A percentile compares a stretch with the other conserved stretches of the same genome.
phyloP scores from a whole-genome alignment of 108 stramenopile species.

The Cyclotella sp. region DNA sequence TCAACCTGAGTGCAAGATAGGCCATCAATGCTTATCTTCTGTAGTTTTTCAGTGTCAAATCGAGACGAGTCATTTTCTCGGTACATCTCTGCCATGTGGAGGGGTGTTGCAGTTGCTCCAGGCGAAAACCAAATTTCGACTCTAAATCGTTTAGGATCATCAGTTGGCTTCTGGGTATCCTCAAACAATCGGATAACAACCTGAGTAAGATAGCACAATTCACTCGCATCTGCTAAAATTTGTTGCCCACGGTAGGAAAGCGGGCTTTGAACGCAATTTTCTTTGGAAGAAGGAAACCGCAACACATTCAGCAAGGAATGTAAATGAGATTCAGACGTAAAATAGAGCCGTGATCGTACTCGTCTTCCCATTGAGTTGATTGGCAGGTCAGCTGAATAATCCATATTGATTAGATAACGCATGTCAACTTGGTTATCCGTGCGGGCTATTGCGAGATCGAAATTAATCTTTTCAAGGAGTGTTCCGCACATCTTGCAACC shows the following conservation, averaged over 20 bases:
- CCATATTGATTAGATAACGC: constrained; percentile 95
- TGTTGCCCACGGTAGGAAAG: constrained; percentile 62
- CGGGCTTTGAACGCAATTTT: constrained; percentile 49
- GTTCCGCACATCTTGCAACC: constrained; percentile 91
- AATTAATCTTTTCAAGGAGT: constrained; percentile 95
- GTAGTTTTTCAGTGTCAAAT: constrained; percentile 74
- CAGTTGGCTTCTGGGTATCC: constrained; percentile 64
- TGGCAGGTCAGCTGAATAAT: constrained; percentile 88
- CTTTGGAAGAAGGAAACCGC: constrained; percentile 72
- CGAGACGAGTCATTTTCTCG: constrained; percentile 73
- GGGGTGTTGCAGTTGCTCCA: constrained; percentile 89
- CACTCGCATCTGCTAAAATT: constrained; percentile 74
- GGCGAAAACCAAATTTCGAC: constrained; percentile 86
- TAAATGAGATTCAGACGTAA: constrained; percentile 97
- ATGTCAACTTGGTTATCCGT: constrained; percentile 92
- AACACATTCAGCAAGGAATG: constrained; percentile 91
- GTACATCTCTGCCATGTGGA: constrained; percentile 82
- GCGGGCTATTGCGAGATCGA: constrained; percentile 86
- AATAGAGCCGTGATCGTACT: constrained; percentile 96
- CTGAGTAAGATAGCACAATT: constrained; percentile 97
- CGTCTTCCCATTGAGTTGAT: constrained; percentile 96
- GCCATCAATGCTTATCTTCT: constrained; percentile 73
- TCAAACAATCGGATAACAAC: constrained; percentile 97
- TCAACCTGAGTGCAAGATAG: constrained; percentile 83
- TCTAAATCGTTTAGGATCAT: constrained; percentile 83